These are phyloP conservation scores for Domatiomyces globalis DNA, from an alignment of 2,329 filamentous ascomycete genomes.

Conservation along the genomic window DNA sequence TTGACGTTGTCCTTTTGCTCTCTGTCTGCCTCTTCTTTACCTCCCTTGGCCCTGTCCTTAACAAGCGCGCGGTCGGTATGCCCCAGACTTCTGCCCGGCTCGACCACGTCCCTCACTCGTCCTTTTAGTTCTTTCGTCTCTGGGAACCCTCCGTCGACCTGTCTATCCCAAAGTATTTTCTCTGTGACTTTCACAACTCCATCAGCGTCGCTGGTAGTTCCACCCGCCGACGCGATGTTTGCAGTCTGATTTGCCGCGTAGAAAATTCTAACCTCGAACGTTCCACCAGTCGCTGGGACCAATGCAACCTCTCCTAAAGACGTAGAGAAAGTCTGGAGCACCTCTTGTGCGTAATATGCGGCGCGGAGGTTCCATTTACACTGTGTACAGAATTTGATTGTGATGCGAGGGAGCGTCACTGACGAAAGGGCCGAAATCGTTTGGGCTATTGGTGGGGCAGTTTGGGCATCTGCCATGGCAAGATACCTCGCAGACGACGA, in stretches of 20 bases:
- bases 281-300: conserved; percentile 68
- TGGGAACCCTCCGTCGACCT: conserved; percentile 74
- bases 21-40: neutral
- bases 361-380: conserved; percentile 84
- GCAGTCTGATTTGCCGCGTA: conserved; percentile 10
- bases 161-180: conserved; percentile 73
- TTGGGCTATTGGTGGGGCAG: neutral
- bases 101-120: conserved; percentile 64
- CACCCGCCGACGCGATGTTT: neutral
- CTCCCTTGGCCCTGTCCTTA: conserved; percentile 12
- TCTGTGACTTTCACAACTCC: conserved; percentile 22
- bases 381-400: conserved; percentile 87
- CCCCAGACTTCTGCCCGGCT: conserved; percentile 63
- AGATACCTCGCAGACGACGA: neutral
- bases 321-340: conserved; percentile 81
- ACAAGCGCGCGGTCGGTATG: conserved; percentile 54
- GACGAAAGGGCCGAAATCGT: neutral
- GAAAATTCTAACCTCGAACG: conserved; percentile 60
- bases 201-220: neutral
- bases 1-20: neutral
- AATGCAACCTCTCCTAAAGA: conserved; percentile 76
- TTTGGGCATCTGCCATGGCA: neutral
- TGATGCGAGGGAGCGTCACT: conserved; percentile 52
- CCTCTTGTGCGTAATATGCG: conserved; percentile 84
- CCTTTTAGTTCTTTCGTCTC: conserved; percentile 88